A percentile compares a stretch with the other conserved stretches of the same genome.
Conservation (phyloP, 345 rosid genomes). For the Pseudoturritis turrita region DNA sequence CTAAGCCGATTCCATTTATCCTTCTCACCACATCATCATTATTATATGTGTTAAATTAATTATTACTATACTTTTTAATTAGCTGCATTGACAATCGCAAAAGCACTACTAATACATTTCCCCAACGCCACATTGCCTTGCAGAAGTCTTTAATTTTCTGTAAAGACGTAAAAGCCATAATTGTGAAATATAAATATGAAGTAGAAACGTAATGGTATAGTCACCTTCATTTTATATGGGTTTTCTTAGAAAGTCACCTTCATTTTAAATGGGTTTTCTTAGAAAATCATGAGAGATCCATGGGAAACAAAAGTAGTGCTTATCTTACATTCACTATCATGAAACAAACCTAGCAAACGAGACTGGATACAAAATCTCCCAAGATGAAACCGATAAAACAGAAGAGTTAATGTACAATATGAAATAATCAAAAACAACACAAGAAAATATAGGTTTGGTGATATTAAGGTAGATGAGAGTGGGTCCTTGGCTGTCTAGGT, state of each 20-base stretch:
- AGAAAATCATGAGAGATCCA: background rate
- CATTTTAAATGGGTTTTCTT: background rate
- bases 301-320: background rate
- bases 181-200: background rate
- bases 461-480: slow-evolving; percentile 11
- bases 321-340: slow-evolving; percentile 14
- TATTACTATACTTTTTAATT: slow-evolving; percentile 2
- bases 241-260: too few species aligned
- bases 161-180: background rate
- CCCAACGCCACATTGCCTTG: slow-evolving; percentile 9
- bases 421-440: background rate
- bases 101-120: background rate
- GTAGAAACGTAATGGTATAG: background rate
- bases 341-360: background rate
- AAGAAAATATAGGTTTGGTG: background rate
- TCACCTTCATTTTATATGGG: background rate
- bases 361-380: background rate
- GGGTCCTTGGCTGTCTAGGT: slow-evolving; percentile 54
- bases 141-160: background rate
- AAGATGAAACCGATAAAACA: slow-evolving; percentile 6
- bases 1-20: slow-evolving; percentile 5
- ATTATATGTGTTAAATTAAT: background rate
- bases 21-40: background rate
- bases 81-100: slow-evolving; percentile 4
- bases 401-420: slow-evolving; percentile 7